These are phyloP conservation scores for Panicum virgatum DNA, from an alignment of 202 grass and related monocot species.

Conservation along the genomic window DNA sequence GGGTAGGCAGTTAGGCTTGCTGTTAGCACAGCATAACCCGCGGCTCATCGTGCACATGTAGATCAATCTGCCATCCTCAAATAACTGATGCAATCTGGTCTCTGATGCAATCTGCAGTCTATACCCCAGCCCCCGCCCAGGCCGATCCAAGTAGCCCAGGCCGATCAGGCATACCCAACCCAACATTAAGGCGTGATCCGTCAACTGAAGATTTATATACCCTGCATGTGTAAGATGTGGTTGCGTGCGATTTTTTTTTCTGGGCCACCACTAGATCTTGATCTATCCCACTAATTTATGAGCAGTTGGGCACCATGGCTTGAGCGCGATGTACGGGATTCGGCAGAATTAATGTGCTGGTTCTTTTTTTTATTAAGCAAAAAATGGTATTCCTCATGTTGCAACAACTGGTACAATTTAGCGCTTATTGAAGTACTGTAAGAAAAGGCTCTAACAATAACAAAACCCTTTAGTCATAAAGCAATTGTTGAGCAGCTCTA, in stretches of 20 bases:
- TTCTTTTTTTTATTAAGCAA: background rate
- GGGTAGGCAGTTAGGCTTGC: background rate
- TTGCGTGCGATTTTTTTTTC: background rate
- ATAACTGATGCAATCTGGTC: background rate
- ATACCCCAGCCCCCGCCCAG: too few relatives aligned
- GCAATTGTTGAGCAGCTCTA: too few relatives aligned
- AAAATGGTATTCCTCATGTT: background rate
- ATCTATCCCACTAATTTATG: background rate
- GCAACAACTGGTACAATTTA: background rate
- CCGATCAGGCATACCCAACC: background rate
- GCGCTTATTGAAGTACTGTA: too few relatives aligned
- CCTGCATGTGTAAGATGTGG: background rate
- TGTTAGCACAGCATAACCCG: background rate
- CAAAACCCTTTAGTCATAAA: too few relatives aligned
- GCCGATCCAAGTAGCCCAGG: too few relatives aligned
- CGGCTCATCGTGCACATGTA: background rate
- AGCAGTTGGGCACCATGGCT: constrained; percentile 2
- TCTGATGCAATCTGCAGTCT: background rate
- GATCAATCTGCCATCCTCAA: background rate
- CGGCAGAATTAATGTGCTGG: background rate
- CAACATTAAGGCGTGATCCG: constrained; percentile 12
- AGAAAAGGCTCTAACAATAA: too few relatives aligned
- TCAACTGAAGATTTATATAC: background rate
- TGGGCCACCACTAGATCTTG: background rate
- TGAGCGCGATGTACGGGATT: background rate